A percentile compares a stretch with the other conserved stretches of the same genome.
phyloP scores from a whole-genome alignment of 2,329 filamentous ascomycete species.

The Cytospora schulzeri region DNA sequence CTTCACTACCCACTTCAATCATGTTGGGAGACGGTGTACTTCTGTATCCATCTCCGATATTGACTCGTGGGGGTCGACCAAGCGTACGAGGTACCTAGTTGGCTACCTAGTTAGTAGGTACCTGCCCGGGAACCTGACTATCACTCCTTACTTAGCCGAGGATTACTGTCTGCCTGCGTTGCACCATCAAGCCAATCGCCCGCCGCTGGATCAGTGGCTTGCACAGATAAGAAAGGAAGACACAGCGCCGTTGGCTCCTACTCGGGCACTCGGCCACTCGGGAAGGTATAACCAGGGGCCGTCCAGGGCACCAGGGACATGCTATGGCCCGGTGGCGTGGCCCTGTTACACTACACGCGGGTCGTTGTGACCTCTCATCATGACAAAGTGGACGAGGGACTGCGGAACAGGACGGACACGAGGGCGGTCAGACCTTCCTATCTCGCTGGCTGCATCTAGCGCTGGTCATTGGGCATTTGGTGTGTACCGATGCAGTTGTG shows the following conservation, averaged over 20 bases:
- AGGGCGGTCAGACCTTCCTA: not conserved
- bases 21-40: not conserved
- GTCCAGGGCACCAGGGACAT: not conserved
- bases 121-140: not conserved
- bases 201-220: not conserved
- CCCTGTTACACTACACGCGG: not conserved
- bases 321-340: not conserved
- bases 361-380: constrained; percentile 22
- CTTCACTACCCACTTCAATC: no score
- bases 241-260: not conserved
- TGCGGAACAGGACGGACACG: not conserved
- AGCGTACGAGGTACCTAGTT: not conserved
- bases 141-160: not conserved
- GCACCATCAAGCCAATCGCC: not conserved
- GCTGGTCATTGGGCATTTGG: not conserved
- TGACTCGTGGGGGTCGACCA: not conserved
- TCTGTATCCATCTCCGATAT: not conserved
- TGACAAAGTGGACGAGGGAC: not conserved
- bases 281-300: not conserved
- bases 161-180: not conserved
- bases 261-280: not conserved
- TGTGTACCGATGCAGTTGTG: not conserved
- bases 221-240: not conserved
- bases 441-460: not conserved
- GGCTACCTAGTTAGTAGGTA: no score